Base-by-base conservation (phyloP, 257 asterid genomes). In the Solanum raphanifolium region DNA sequence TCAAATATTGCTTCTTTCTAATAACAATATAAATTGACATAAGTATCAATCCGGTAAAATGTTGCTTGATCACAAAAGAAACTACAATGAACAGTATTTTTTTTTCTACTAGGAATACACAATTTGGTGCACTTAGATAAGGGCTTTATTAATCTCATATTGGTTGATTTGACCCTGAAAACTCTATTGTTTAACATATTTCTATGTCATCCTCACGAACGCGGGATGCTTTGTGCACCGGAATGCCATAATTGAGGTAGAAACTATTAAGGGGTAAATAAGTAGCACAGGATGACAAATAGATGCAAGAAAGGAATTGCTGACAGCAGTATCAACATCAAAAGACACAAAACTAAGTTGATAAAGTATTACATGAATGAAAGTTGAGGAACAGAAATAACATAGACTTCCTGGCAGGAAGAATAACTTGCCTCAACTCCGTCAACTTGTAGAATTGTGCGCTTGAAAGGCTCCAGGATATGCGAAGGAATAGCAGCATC, bases 401-500 rank as follows among this genome's bases (percentile, higher is more conserved):
- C 34, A 69, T 32, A 10, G 71, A 83, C 87, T 35, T 75, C 68
- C 74, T 12, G 20, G 58, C 43, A 62, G 85, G 72, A 72, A 32
- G 68, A 79, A 87, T 74, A 58, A 90, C 96, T 90, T 93, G 91
- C 99, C 98, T 96, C 94, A 86, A 97, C 99, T 87, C 99, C 99
- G 86, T 97, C 98, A 83, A 94, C 98, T 82, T 90, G 95, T 72
- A 96, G 91, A 87, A 96, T 95, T 32, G 98, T 93, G 87, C n/a
- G 91, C 87, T 90, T 94, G 87, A 94, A 96, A 82, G 96, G 98
- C 88, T 94, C 98, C 88, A 97, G 89, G 39, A 87, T 87, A 88
- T 94, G 92, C 15, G 95, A 88, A 21, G 96, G 98, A 88, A 97
- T 90, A 87, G 99, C 99, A 92, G 99, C 99, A 92, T 97, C 99